Evolutionary conservation across 805 yeast species (phyloP), one percentile per base, ranked within the genome.

Genomic region (Cyberlindnera misumaiensis): DNA sequence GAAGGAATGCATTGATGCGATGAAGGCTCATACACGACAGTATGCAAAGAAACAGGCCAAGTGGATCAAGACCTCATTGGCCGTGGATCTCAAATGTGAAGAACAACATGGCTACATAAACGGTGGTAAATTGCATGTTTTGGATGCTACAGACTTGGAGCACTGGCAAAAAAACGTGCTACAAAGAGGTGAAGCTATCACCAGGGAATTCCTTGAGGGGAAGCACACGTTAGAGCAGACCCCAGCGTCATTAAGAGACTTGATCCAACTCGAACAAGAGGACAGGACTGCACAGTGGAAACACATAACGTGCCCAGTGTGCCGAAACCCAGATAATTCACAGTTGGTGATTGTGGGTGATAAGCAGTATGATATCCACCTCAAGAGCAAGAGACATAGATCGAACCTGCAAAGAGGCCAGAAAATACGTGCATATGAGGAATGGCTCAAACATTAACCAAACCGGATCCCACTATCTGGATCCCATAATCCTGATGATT

Each of bases 41-140:
- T 93, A 93, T 59, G 95, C 97, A 1, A 80, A 79, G 45, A 73
- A 73, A 44, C 98, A 93, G 56, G 78, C 87, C 11, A 88, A 87
- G 56, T 93, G 97, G 97, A 88, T 93, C 44, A 70, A 72, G 35
- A 84, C 82, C 47, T 66, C 77, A 42, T 60, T 93, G 11, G 68
- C 80, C 0, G 75, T 78, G 0, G 88, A 81, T 57, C 56, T 80
- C 14, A 56, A 59, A 14, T 66, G 66, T 38, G 83, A 77, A 45
- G 47, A 60, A 1, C 45, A 65, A 13, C 69, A 67, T 40, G 55
- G 60, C 16, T 75, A 63, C 53, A 57, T 70, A 25, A 67, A 78
- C 35, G 85, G 85, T 1, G 87, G 87, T 0, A 70, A 74, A 29
- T 54, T 85, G 5, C 84, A 73, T 44, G 51, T 87, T 0, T 59